phyloP scores from a whole-genome alignment of 805 yeast species.

The Lachancea sp. region DNA sequence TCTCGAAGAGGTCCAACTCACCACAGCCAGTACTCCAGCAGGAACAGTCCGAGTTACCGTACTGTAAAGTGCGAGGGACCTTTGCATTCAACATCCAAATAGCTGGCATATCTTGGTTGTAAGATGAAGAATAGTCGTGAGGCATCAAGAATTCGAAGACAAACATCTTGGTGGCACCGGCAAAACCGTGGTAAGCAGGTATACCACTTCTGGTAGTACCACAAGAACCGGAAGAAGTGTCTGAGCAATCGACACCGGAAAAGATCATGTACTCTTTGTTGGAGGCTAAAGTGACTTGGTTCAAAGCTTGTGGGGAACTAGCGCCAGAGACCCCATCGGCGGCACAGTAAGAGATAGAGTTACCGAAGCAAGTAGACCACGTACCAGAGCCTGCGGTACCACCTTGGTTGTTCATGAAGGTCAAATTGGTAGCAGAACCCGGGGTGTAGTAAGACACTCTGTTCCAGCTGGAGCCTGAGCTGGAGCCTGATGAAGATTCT shows the following conservation, averaged over 20 bases:
- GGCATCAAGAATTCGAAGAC: conserved; percentile 96
- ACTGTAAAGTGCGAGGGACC: conserved; percentile 94
- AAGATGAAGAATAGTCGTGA: conserved; percentile 43
- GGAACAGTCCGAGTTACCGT: conserved; percentile 78
- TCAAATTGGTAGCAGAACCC: conserved; percentile 63
- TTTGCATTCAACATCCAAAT: conserved; percentile 93
- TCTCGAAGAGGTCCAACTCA: conserved; percentile 92
- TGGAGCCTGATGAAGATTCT: conserved; percentile 34
- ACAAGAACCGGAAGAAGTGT: conserved; percentile 47
- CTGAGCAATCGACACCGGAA: conserved; percentile 58
- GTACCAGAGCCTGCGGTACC: conserved; percentile 80
- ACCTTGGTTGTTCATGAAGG: conserved; percentile 84
- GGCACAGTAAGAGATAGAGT: conserved; percentile 81
- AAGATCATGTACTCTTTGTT: conserved; percentile 78
- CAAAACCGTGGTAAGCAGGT: conserved; percentile 94
- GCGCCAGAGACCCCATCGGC: conserved; percentile 74
- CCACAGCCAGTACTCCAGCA: conserved; percentile 99
- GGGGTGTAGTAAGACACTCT: conserved; percentile 72
- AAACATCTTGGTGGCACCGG: conserved; percentile 77
- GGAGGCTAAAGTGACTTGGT: conserved; percentile 62
- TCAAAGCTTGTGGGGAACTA: conserved; percentile 57
- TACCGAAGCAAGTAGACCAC: conserved; percentile 83
- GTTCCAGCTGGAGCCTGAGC: conserved; percentile 55
- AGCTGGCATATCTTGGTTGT: conserved; percentile 94
- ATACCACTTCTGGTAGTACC: conserved; percentile 80